These are phyloP conservation scores for Myriosclerotinia scirpicola DNA, from an alignment of 2,329 filamentous ascomycete genomes.

Conservation along the genomic window DNA sequence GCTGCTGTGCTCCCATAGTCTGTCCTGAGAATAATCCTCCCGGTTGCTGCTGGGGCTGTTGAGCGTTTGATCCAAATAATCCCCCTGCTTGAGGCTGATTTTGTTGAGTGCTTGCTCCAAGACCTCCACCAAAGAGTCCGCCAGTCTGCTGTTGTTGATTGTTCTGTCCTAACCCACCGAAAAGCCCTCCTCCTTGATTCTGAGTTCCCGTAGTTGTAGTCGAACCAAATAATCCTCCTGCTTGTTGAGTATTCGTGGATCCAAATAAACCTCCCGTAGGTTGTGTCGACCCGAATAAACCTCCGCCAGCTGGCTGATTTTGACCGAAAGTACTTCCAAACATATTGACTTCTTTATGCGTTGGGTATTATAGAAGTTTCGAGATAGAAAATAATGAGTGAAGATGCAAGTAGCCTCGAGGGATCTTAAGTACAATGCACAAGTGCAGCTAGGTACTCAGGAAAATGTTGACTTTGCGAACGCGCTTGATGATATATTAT, in stretches of 20 bases:
- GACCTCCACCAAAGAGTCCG: slow-evolving; percentile 29
- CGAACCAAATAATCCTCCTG: slow-evolving; percentile 43
- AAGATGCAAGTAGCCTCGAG: slow-evolving; percentile 8
- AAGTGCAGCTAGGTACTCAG: slow-evolving; percentile 18
- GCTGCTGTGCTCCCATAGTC: slow-evolving; percentile 27
- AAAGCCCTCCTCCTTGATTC: slow-evolving; percentile 25
- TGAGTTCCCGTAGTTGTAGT: slow-evolving; percentile 40
- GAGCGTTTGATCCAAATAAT: slow-evolving; percentile 25
- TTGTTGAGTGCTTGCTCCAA: slow-evolving; percentile 36
- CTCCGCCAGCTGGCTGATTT: slow-evolving; percentile 32
- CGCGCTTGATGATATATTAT: slow-evolving; percentile 19
- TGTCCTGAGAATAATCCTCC: slow-evolving; percentile 24
- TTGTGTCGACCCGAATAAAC: no score
- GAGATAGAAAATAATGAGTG: not conserved
- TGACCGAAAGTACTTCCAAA: slow-evolving; percentile 34
- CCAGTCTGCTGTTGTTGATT: slow-evolving; percentile 39
- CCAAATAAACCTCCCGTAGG: no score
- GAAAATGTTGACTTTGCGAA: slow-evolving; percentile 16
- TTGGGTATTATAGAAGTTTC: not conserved
- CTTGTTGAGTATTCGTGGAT: slow-evolving; percentile 29
- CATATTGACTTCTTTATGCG: slow-evolving; percentile 26
- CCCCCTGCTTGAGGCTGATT: slow-evolving; percentile 31
- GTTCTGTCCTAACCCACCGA: slow-evolving; percentile 29
- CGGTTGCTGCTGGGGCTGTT: slow-evolving; percentile 25
- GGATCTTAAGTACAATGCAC: not conserved